Percentiles rank a stretch among this genome's conserved stretches.
These are phyloP conservation scores for Apocynum venetum DNA, from an alignment of 257 asterid species.

Conservation along the genomic window DNA sequence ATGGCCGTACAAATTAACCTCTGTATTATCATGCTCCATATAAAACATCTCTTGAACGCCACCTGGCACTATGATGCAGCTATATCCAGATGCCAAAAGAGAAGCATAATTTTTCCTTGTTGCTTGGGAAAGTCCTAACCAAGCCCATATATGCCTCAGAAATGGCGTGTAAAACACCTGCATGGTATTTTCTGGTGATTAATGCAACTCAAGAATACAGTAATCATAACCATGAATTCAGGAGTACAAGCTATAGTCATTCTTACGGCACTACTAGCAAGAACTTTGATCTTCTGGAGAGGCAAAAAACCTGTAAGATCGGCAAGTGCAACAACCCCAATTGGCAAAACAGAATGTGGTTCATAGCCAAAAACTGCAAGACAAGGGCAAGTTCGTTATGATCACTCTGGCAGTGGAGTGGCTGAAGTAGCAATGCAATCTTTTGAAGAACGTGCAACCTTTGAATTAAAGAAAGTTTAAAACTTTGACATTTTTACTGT, in stretches of 20 bases:
- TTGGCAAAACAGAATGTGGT: conserved; percentile 98
- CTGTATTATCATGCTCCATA: conserved; percentile 75
- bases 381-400: background rate
- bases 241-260: conserved; percentile 19
- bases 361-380: conserved; percentile 83
- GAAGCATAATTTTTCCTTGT: conserved; percentile 58
- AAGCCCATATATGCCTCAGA: conserved; percentile 93
- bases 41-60: conserved; percentile 79
- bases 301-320: conserved; percentile 86
- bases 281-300: conserved; percentile 71
- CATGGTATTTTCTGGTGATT: conserved; percentile 9
- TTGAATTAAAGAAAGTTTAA: background rate
- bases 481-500: background rate
- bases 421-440: background rate
- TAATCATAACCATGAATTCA: background rate
- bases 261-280: conserved; percentile 87
- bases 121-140: conserved; percentile 89
- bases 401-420: background rate
- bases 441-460: background rate
- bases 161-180: conserved; percentile 93
- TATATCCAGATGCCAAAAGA: conserved; percentile 72
- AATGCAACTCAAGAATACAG: background rate
- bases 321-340: conserved; percentile 80
- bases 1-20: conserved; percentile 44
- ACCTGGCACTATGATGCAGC: conserved; percentile 93